phyloP scores from a whole-genome alignment of 495 filamentous ascomycete species.

The Hypoxylon trugodes region DNA sequence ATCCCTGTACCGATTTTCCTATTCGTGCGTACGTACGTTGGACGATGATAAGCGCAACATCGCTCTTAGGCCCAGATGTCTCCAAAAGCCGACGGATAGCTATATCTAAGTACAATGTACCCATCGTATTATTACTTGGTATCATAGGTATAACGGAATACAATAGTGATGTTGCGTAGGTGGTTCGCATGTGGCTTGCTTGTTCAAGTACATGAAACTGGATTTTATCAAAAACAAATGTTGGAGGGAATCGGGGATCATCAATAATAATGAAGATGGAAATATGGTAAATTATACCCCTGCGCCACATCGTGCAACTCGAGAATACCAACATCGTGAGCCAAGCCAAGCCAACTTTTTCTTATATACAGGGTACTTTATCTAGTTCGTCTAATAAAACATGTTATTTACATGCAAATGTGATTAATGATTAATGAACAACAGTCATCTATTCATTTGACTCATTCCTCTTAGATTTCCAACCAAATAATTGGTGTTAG shows the following conservation, averaged over 20 bases:
- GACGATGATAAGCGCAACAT: conserved; percentile 30
- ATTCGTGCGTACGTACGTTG: conserved; percentile 4
- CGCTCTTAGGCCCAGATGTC: not conserved
- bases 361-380: not conserved
- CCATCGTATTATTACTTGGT: too few relatives aligned
- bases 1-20: conserved; percentile 19
- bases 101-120: too few relatives aligned
- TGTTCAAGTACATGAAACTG: not conserved
- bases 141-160: not conserved
- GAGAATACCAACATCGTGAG: conserved; percentile 6
- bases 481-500: not conserved
- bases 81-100: not conserved
- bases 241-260: too few relatives aligned
- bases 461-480: too few relatives aligned
- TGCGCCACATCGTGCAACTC: conserved; percentile 14
- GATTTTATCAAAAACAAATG: too few relatives aligned
- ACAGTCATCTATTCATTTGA: too few relatives aligned
- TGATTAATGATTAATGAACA: too few relatives aligned
- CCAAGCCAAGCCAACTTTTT: conserved; percentile 3
- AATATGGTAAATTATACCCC: not conserved
- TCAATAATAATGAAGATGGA: too few relatives aligned
- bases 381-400: not conserved
- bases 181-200: not conserved
- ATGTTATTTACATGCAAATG: too few relatives aligned
- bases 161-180: not conserved